A percentile compares a stretch with the other conserved stretches of the same genome.
phyloP scores from a whole-genome alignment of 768 basidiomycete species.

The Stropharia rugosoannulata region DNA sequence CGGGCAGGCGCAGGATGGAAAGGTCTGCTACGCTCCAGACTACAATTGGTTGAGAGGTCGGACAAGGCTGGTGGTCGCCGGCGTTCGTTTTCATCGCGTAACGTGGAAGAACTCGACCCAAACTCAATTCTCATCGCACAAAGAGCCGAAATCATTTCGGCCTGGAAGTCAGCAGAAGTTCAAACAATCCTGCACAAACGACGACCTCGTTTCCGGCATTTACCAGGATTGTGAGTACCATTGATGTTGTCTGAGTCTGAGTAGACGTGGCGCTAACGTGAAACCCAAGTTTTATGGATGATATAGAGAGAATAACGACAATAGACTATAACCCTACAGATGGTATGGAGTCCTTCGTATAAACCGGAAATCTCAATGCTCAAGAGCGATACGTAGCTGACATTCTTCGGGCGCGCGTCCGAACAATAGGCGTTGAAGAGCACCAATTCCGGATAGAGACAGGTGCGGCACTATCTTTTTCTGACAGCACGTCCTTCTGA shows the following conservation, averaged over 20 bases:
- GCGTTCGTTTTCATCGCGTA: slow-evolving; percentile 18
- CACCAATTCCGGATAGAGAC: slow-evolving; percentile 60
- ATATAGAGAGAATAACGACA: slow-evolving; percentile 56
- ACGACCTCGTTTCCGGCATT: slow-evolving; percentile 54
- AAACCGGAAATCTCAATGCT: neutral
- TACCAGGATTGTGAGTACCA: slow-evolving; percentile 68
- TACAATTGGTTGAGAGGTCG: neutral
- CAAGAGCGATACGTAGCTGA: slow-evolving; percentile 41
- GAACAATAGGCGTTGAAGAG: slow-evolving; percentile 75
- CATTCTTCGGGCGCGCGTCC: slow-evolving; percentile 71
- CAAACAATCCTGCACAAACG: slow-evolving; percentile 48
- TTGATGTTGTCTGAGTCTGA: neutral
- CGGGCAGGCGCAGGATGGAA: slow-evolving; percentile 65
- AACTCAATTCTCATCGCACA: slow-evolving; percentile 50
- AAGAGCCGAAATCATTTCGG: slow-evolving; percentile 54
- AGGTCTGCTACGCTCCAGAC: slow-evolving; percentile 29
- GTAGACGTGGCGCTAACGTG: neutral
- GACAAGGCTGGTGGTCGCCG: neutral
- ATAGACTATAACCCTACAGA: slow-evolving; percentile 62
- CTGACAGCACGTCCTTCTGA: neutral
- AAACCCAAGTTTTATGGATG: slow-evolving; percentile 65
- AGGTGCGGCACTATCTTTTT: slow-evolving; percentile 31
- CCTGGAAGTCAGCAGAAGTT: slow-evolving; percentile 63
- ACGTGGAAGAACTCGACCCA: slow-evolving; percentile 41
- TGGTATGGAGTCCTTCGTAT: slow-evolving; percentile 35